Conservation (phyloP, 1,284 basidiomycete species). For the Trametes versicolor region DNA sequence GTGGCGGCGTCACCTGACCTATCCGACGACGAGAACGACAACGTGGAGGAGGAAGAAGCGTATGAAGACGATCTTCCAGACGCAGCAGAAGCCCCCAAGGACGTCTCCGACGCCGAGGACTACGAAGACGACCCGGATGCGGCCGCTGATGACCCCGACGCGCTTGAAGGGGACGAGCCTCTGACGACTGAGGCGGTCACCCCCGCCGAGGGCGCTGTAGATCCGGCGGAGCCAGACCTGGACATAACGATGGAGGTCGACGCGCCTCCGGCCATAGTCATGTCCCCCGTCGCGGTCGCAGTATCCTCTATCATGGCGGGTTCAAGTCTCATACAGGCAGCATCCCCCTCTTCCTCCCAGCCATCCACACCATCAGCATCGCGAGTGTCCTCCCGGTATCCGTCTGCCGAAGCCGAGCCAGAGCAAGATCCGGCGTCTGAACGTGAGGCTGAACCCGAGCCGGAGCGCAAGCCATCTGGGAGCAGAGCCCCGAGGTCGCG, state of each 20-base stretch:
- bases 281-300: slow-evolving; percentile 52
- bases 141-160: slow-evolving; percentile 48
- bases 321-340: slow-evolving; percentile 52
- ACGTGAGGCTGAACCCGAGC: slow-evolving; percentile 40
- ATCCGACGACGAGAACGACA: slow-evolving; percentile 39
- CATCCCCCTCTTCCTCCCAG: slow-evolving; percentile 47
- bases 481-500: slow-evolving; percentile 40
- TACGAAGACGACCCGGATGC: slow-evolving; percentile 43
- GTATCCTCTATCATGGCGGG: slow-evolving; percentile 62
- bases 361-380: slow-evolving; percentile 47
- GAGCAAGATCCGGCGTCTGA: slow-evolving; percentile 39
- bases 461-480: slow-evolving; percentile 41
- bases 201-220: slow-evolving; percentile 38
- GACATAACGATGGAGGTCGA: slow-evolving; percentile 49
- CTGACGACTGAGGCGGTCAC: slow-evolving; percentile 31
- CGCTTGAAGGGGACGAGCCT: slow-evolving; percentile 43
- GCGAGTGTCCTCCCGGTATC: slow-evolving; percentile 54
- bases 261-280: slow-evolving; percentile 49
- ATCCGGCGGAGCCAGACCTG: slow-evolving; percentile 40
- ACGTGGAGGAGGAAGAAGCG: slow-evolving; percentile 39
- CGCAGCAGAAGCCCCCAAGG: slow-evolving; percentile 36
- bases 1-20: slow-evolving; percentile 38
- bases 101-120: slow-evolving; percentile 38
- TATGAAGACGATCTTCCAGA: slow-evolving; percentile 44
- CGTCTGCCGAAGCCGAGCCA: slow-evolving; percentile 49